Percentiles rank a stretch among this genome's conserved stretches.
phyloP scores from a whole-genome alignment of 345 rosid species.

The Ceriops zippeliana region DNA sequence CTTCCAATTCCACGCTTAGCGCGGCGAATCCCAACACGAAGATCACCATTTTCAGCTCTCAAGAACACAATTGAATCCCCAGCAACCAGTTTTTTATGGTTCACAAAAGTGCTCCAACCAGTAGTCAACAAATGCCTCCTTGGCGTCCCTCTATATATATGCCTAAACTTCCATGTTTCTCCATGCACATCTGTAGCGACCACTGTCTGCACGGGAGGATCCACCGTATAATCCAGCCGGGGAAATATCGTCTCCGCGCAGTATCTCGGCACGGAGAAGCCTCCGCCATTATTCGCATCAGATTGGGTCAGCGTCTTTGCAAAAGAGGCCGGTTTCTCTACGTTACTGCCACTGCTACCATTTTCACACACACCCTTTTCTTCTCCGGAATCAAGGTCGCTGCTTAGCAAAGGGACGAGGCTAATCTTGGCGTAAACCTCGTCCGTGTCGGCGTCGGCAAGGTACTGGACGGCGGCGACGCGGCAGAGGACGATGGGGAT shows the following conservation, averaged over 20 bases:
- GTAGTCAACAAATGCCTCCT: slow-evolving; percentile 33
- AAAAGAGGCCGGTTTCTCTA: slow-evolving; percentile 64
- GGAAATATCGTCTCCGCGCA: slow-evolving; percentile 71
- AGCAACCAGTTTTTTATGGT: slow-evolving; percentile 28
- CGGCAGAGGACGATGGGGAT: slow-evolving; percentile 20
- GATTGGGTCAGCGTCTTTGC: slow-evolving; percentile 96
- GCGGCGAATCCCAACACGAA: slow-evolving; percentile 32
- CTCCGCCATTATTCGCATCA: slow-evolving; percentile 97
- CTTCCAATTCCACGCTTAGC: slow-evolving; percentile 23
- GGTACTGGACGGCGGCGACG: slow-evolving; percentile 16
- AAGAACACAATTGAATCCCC: slow-evolving; percentile 31
- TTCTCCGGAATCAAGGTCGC: slow-evolving; percentile 33
- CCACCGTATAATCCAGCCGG: slow-evolving; percentile 26
- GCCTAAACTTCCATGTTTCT: slow-evolving; percentile 30
- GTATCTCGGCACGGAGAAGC: slow-evolving; percentile 94
- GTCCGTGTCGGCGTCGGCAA: slow-evolving; percentile 25
- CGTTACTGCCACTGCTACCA: background rate
- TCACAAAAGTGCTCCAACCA: slow-evolving; percentile 32
- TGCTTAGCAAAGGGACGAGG: slow-evolving; percentile 14
- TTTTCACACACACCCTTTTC: background rate
- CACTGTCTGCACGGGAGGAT: slow-evolving; percentile 84
- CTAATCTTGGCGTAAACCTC: slow-evolving; percentile 26
- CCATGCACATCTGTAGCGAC: slow-evolving; percentile 33
- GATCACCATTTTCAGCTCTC: slow-evolving; percentile 28
- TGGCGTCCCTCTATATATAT: slow-evolving; percentile 30